Percentiles rank a stretch among this genome's conserved stretches.
Conservation (phyloP, 768 basidiomycete species). For the Astraeus odoratus region DNA sequence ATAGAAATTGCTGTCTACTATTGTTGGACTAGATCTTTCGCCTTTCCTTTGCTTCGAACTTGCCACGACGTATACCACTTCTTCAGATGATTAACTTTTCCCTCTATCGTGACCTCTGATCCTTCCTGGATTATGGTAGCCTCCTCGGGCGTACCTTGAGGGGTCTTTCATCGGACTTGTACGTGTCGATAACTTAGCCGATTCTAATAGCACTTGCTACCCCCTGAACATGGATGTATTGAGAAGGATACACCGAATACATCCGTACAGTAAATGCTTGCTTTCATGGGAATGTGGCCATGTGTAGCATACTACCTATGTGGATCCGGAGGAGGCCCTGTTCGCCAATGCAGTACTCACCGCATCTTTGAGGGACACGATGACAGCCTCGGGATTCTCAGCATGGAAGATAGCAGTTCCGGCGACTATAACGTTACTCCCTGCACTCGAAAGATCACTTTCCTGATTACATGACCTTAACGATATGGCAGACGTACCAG, state of each 20-base stretch:
- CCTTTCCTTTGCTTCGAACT: conserved; percentile 19
- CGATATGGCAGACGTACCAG: conserved; percentile 46
- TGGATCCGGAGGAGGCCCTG: background rate
- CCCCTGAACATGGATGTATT: background rate
- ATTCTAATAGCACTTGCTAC: conserved; percentile 17
- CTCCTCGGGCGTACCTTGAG: conserved; percentile 8
- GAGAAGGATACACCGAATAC: too few species aligned
- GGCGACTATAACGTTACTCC: conserved; percentile 97
- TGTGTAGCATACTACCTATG: too few species aligned
- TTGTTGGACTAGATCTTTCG: conserved; percentile 27
- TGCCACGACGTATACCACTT: conserved; percentile 23
- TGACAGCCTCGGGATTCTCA: conserved; percentile 71
- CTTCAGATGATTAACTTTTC: conserved; percentile 22
- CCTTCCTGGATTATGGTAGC: conserved; percentile 11
- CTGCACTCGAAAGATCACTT: conserved; percentile 32
- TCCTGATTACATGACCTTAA: background rate
- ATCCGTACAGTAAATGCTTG: background rate
- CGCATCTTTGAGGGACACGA: conserved; percentile 58
- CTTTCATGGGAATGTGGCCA: background rate
- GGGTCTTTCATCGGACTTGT: conserved; percentile 12
- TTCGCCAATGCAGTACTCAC: conserved; percentile 43
- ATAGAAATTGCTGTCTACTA: conserved; percentile 21
- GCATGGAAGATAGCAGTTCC: conserved; percentile 93
- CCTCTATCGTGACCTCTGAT: conserved; percentile 15
- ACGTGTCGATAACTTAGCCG: conserved; percentile 19